These are phyloP conservation scores for Darksidea phi DNA, from an alignment of 495 filamentous ascomycete genomes.

Conservation along the genomic window DNA sequence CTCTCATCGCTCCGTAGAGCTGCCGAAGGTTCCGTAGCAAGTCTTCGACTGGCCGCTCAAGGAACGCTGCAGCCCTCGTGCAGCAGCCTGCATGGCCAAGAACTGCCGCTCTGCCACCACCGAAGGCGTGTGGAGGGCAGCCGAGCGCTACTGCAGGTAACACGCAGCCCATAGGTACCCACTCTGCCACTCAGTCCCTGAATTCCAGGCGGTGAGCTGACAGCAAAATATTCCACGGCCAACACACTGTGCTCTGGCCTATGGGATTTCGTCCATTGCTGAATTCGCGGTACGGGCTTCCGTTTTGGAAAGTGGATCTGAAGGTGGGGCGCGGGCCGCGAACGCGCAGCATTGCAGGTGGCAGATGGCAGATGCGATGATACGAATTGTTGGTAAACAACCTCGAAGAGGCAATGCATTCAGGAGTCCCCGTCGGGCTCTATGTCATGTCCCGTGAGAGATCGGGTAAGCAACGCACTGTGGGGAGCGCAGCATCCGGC, in stretches of 20 bases:
- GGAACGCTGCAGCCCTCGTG: conserved; percentile 14
- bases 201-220: conserved; percentile 26
- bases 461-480: no score
- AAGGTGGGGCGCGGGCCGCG: conserved; percentile 5
- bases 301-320: conserved; percentile 2
- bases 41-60: background rate
- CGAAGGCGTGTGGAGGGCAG: conserved; percentile 10
- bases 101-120: conserved; percentile 10
- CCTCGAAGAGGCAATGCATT: no score
- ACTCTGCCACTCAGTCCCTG: conserved; percentile 21
- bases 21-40: conserved; percentile 3
- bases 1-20: conserved; percentile 8
- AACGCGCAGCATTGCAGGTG: background rate
- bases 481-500: no score
- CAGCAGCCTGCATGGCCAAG: conserved; percentile 15
- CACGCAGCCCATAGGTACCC: background rate
- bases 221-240: conserved; percentile 17
- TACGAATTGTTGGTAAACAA: no score
- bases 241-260: conserved; percentile 25
- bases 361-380: no score
- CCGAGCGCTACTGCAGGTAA: conserved; percentile 31
- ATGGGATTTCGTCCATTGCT: conserved; percentile 14
- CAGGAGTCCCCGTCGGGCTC: no score
- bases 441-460: no score
- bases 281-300: background rate